Percentiles rank a stretch among this genome's conserved stretches.
Conservation (phyloP, 768 basidiomycete genomes). For the Pulveroboletus sp. region DNA sequence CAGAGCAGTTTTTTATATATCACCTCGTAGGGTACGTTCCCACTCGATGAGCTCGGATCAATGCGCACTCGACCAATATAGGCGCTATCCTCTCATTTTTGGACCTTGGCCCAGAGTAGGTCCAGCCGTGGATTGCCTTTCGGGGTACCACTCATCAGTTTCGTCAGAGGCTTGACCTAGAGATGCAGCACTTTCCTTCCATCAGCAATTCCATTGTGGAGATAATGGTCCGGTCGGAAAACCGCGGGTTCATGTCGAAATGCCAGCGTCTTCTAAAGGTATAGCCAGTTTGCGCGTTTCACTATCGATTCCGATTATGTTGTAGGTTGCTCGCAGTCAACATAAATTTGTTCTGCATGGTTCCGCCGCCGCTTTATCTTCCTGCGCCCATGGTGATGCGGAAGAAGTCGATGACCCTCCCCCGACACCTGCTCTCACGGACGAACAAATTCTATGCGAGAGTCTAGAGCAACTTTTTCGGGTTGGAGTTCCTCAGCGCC, state of each 20-base stretch:
- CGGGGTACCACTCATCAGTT: not conserved
- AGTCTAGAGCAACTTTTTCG: conserved; percentile 46
- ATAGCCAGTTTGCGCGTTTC: conserved; percentile 1
- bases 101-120: conserved; percentile 63
- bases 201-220: conserved; percentile 49
- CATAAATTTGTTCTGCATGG: conserved; percentile 27
- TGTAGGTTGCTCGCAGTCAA: conserved; percentile 23
- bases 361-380: conserved; percentile 28
- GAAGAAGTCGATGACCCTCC: conserved; percentile 9
- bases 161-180: conserved; percentile 55
- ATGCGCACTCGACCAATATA: conserved; percentile 27
- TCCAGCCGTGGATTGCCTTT: conserved; percentile 10
- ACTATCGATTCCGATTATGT: conserved; percentile 12
- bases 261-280: conserved; percentile 51
- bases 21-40: conserved; percentile 57
- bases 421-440: conserved; percentile 20
- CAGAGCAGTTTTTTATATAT: conserved; percentile 52
- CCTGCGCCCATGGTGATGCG: conserved; percentile 7
- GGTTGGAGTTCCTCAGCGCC: conserved; percentile 37
- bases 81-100: conserved; percentile 78
- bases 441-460: conserved; percentile 38
- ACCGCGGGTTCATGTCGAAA: conserved; percentile 43
- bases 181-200: conserved; percentile 45
- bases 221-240: conserved; percentile 53
- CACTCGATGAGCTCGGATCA: conserved; percentile 3